Evolutionary conservation across 2,329 filamentous ascomycete species (phyloP), one percentile per base, ranked within the genome.

Genomic region (Pestalotiopsis sp.): DNA sequence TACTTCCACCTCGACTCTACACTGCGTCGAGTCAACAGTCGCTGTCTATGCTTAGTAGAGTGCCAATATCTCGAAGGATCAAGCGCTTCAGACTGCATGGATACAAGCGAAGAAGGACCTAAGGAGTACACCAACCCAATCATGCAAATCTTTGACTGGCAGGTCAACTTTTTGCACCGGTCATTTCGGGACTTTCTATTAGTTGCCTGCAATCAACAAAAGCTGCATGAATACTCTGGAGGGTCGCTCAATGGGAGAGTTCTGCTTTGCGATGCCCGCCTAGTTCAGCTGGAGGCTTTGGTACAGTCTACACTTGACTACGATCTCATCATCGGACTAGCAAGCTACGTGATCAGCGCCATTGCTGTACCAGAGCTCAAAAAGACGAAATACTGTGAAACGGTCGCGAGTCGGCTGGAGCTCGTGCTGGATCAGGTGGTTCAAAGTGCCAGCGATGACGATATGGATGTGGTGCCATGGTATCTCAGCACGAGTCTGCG

Each of bases 261-360:
- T 27, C 27, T 59, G 23, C 23, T 59, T 13, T 59, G 57, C 25
- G 7, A 59, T 17, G 7, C 57, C 23, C 57, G 20, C 14, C 20
- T 59, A 3, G 1, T 59, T 12, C 57, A 59, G 25, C 5, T 59
- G 1, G 57, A 59, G 25, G 23, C 9, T 4, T 31, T 59, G 23
- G 13, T 14, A 1, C 5, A 3, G 9, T 31, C 9, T 27, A 9
- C 4, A 2, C 2, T 12, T 1, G 3, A 12, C 1, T 2, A 59
- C 12, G 0, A 59, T 1, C 23, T 31, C 3, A 31, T 31, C 17
- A 1, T 59, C 23, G 56, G 56, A 4, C 20, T 59, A 13, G 56
- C 56, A 27, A 59, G 56, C 27, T 59, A 27, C 14, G 56, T 59
- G 13, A 25, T 59, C 13, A 31, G 23, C 20, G 20, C 56, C 5